Base-by-base conservation (phyloP, 768 basidiomycete species). In the Lactarius evosmus region DNA sequence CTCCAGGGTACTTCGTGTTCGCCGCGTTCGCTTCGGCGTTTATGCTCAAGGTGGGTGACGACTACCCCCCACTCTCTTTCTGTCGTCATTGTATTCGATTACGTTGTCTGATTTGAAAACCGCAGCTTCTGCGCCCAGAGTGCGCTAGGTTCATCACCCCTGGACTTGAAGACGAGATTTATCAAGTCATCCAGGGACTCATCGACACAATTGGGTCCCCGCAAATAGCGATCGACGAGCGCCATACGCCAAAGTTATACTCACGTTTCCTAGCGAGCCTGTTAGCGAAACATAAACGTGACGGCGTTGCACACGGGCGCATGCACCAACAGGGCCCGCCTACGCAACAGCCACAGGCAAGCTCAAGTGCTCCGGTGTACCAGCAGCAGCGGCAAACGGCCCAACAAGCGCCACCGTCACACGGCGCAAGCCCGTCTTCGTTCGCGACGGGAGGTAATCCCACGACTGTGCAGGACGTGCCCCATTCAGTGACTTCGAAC, bases 191-290 rank as follows among this genome's bases (percentile, higher is more conserved):
- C 0, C 83, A 87, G 70, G 79, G 80, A 60, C 84, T 88, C 62
- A 81, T 88, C 52, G 80, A 88, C 64, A 79, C 91, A 1, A 80
- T 93, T 4, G 82, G 82, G 3, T 84, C 86, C 0, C 81, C 87
- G 7, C 85, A 87, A 60, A 83, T 93, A 19, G 86, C 86, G 22
- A 81, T 93, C 63, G 92, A 94, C 74, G 87, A 89, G 30, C 85
- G 85, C 19, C 91, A 93, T 70, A 89, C 88, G 0, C 91, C 91
- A 1, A 88, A 85, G 71, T 77, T 93, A 6, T 93, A 91, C 72
- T 84, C 91, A 0, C 85, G 84, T 54, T 93, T 93, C 81, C 78
- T 94, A 52, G 82, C 83, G 50, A 84, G 85, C 38, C 79, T 93
- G 5, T 79, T 93, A 8, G 82, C 82, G 17, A 82, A 81, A n/a